These are phyloP conservation scores for Phytophthora citricola DNA, from an alignment of 352 stramenopile species.

Conservation along the genomic window DNA sequence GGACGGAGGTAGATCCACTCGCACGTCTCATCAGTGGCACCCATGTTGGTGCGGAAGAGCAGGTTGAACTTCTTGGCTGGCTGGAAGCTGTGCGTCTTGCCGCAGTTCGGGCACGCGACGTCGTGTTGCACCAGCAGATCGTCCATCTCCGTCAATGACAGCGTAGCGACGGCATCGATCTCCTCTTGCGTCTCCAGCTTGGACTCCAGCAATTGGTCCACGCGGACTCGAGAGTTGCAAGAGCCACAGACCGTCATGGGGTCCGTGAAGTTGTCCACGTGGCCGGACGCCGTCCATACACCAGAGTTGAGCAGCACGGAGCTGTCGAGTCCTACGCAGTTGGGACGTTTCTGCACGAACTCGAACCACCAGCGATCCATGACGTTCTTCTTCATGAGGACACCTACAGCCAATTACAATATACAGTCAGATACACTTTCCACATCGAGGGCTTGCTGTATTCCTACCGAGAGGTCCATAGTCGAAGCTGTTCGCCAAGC, in stretches of 20 bases:
- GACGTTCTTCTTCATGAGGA: conserved; percentile 98
- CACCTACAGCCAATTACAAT: conserved; percentile 43
- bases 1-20: conserved; percentile 95
- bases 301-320: conserved; percentile 95
- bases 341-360: conserved; percentile 94
- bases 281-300: conserved; percentile 96
- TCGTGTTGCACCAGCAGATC: conserved; percentile 49
- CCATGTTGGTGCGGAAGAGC: conserved; percentile 97
- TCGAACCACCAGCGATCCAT: conserved; percentile 97
- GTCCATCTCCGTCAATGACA: conserved; percentile 72
- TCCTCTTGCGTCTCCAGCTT: conserved; percentile 53
- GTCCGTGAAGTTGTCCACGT: conserved; percentile 98
- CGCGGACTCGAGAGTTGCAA: conserved; percentile 90
- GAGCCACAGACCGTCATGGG: conserved; percentile 97
- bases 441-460: not conserved
- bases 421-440: not conserved
- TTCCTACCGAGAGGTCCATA: conserved; percentile 91
- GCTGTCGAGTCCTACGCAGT: conserved; percentile 96
- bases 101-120: conserved; percentile 68
- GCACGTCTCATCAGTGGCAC: conserved; percentile 89
- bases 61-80: conserved; percentile 97
- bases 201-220: conserved; percentile 76
- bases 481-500: conserved; percentile 97
- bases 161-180: conserved; percentile 52
- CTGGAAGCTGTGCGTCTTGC: conserved; percentile 57